Evolutionary conservation across 2,329 filamentous ascomycete genomes (phyloP), one percentile per base, ranked within the genome.

Genomic region (Chrysosporium keratinophilum): DNA sequence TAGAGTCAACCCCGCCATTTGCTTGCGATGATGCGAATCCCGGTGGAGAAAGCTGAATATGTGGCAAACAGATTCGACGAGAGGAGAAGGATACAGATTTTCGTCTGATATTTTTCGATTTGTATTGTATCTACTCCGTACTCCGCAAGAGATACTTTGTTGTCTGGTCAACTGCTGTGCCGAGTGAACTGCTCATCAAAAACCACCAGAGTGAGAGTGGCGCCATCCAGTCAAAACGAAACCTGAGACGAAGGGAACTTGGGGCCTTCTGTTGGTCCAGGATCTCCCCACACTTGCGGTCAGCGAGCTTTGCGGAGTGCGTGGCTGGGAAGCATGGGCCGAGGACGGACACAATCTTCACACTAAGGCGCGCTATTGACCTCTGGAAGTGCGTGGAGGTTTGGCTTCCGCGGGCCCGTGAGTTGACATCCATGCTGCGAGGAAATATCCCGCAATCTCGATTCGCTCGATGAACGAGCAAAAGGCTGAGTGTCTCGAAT

Each of bases 351-450:
- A 15, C n/a, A 49, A 49, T 40, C 46, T 11, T 49, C 11, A 4
- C 46, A 40, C 46, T 49, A 49, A 49, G 17, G 17, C 5, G 17
- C 3, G 39, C 46, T 49, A 49, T 49, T 49, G 46, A 49, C 10
- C 10, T 1, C 17, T 23, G 35, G 6, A 12, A 6, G 17, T 17
- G 44, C 12, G 44, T 33, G 44, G 14, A n/a, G 44, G 3, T 49
- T 49, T 20, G 5, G 23, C 28, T n/a, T 37, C 45, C 45, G n/a
- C 45, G 39, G 39, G 12, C 39, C 7, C 17, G 17, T 9, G 14
- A 19, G 39, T 37, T 37, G 35, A 37, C 39, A 41, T 15, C 39
- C 39, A 41, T n/a, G 44, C 44, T 47, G 44, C 3, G 23, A 37
- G 6, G 33, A 41, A 41, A 41, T 41, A 17, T 41, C 39, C 39